Conservation (phyloP, 805 yeast species). For the Candida montana region DNA sequence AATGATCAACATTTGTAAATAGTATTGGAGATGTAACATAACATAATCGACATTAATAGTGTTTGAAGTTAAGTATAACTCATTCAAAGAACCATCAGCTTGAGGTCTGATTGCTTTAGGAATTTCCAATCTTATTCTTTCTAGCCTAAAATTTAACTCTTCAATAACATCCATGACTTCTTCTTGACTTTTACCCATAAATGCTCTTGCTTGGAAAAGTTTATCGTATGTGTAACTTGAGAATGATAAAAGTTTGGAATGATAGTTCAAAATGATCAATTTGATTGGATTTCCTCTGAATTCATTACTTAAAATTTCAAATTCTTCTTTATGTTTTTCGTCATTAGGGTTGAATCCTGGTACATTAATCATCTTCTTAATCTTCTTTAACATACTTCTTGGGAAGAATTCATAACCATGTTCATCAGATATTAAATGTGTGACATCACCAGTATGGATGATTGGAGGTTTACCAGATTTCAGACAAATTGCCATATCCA, state of each 20-base stretch:
- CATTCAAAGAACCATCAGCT: slow-evolving; percentile 1
- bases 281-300: slow-evolving; percentile 7
- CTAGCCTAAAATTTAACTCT: slow-evolving; percentile 14
- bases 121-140: slow-evolving; percentile 8
- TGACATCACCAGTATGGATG: slow-evolving; percentile 34
- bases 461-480: slow-evolving; percentile 46
- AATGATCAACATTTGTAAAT: slow-evolving; percentile 16
- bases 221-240: slow-evolving; percentile 14
- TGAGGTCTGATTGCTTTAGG: slow-evolving; percentile 16
- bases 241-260: slow-evolving; percentile 9
- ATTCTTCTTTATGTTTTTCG: background rate
- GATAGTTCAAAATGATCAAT: slow-evolving; percentile 9
- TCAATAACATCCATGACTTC: slow-evolving; percentile 17
- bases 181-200: slow-evolving; percentile 12
- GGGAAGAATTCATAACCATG: slow-evolving; percentile 11
- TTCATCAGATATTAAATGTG: slow-evolving; percentile 7
- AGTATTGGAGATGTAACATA: slow-evolving; percentile 18
- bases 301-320: background rate
- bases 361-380: background rate
- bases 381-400: slow-evolving; percentile 7
- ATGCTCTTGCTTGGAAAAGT: slow-evolving; percentile 18
- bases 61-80: background rate
- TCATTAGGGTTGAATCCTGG: slow-evolving; percentile 1
- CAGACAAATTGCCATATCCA: slow-evolving; percentile 41
- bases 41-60: slow-evolving; percentile 6